Base-by-base conservation (phyloP, 2,329 filamentous ascomycete species). In the Massarina eburnea region DNA sequence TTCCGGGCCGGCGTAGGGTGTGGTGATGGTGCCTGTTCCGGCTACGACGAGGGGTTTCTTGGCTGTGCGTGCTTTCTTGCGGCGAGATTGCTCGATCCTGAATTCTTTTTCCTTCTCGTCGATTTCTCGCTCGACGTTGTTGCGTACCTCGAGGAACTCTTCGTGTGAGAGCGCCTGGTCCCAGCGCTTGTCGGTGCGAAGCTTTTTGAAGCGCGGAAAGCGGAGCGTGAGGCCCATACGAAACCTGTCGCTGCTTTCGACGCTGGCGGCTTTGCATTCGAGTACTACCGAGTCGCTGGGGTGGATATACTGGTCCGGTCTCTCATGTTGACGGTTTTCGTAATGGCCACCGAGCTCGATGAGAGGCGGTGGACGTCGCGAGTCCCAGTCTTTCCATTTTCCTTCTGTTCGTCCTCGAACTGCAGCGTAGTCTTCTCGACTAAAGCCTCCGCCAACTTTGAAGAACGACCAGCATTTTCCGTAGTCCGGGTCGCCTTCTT, bases 381-480 rank as follows among this genome's bases (percentile, higher is more conserved):
- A 63, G 66, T 96, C 85, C 90, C 91, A 99, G 24, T 88, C 81
- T 10, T 80, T 79, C 94, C 94, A 99, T 67, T 96, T 96, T 4
- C 88, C 91, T 47, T 96, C 88, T 0, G 92, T 97, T 19, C 84
- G 80, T 60, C 95, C 89, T 4, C 84, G 79, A 36, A 99, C 85
- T 46, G 86, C 83, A 0, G 86, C 84, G 66, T 96, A 97, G 62
- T 99, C 94, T 41, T 88, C 83, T 1, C 83, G 86, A 12, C 82
- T 84, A 67, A 97, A 91, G 0, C 94, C 94, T 42, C 94, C 94
- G n/a, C 94, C 94, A 14, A 99, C 94, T 69, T 94, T 96, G 78
- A 91, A 95, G 73, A 99, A 96, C n/a, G 91, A 96, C 59, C 85
- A 88, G 62, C 85, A 95, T 67, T 89, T 91, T 71, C 89, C 86